Evolutionary conservation across 495 filamentous ascomycete species (phyloP), one percentile per base, ranked within the genome.

Genomic region (Oidiodendron maius): DNA sequence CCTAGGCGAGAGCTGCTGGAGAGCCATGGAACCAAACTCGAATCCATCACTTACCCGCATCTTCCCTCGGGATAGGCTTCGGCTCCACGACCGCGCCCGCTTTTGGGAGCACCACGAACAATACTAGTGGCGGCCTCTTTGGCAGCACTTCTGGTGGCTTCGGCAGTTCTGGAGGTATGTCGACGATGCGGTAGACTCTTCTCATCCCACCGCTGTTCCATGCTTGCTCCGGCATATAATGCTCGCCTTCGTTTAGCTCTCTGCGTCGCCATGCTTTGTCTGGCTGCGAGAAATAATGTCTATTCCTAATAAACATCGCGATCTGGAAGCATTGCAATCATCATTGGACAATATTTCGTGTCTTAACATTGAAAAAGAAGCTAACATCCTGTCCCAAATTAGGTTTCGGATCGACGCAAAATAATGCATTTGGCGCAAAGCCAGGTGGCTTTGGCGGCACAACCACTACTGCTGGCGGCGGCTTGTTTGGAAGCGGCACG

Each of bases 51-150:
- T 64, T 65, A 63, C 60, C 52, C 45, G 48, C 60, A 55, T 51
- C 57, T 58, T 64, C 36, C 44, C 44, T 53, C 43, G 17, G 30
- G 64, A 44, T 61, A 70, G 74, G 71, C 15, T 82, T 83, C 59
- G 80, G 80, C 32, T 43, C 72, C 25, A 67, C 63, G 23, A 55
- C 61, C 22, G 66, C 65, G 22, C 53, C 66, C 44, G 65, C 64
- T 25, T 76, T 74, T 55, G 72, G 72, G 13, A 57, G 58, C 24
- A 68, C 77, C 18, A 53, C 46, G n/a, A 56, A 43, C 11, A 69
- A 68, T 38, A 68, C 71, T 30, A 65, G 74, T 26, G 71, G 76
- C 41, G 72, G 76, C n/a, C 71, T 77, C 38, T 58, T 58, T 22
- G 58, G 55, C 18, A 36, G 44, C 25, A 47, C 48, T n/a, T 34